Evolutionary conservation across 768 basidiomycete species (phyloP).

Genomic region (Amanita polypyramis): DNA sequence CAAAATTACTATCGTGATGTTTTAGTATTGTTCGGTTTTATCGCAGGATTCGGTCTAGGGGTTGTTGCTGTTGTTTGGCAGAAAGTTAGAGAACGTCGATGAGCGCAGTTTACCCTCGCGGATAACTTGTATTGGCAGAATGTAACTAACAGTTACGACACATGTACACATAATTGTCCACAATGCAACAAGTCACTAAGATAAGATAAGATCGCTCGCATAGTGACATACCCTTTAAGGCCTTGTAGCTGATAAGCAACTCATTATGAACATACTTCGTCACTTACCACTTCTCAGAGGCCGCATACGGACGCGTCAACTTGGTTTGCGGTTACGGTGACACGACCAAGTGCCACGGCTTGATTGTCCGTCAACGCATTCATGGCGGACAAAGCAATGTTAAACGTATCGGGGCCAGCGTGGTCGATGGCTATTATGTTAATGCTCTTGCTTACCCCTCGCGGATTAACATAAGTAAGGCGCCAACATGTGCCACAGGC

Average conservation of each 20-base stretch:
- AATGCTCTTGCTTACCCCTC: constrained; percentile 17
- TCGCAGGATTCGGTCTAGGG: constrained; percentile 63
- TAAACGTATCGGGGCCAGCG: constrained; percentile 24
- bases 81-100: constrained; percentile 69
- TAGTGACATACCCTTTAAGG: too few species aligned
- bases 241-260: background rate
- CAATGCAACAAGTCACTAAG: too few species aligned
- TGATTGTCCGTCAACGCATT: constrained; percentile 37
- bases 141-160: background rate
- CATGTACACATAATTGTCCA: too few species aligned
- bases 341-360: constrained; percentile 36
- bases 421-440: constrained; percentile 31
- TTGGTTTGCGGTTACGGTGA: constrained; percentile 31
- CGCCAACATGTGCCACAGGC: constrained; percentile 39
- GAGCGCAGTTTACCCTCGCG: background rate
- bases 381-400: constrained; percentile 42
- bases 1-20: constrained; percentile 87
- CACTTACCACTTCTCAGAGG: constrained; percentile 19
- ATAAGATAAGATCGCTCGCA: background rate
- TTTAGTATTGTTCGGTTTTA: constrained; percentile 77
- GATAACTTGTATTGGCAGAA: background rate
- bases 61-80: constrained; percentile 75
- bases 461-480: constrained; percentile 23
- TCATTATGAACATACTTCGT: background rate
- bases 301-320: constrained; percentile 42